A percentile compares a stretch with the other conserved stretches of the same genome.
Evolutionary conservation across 495 filamentous ascomycete species (phyloP).

Genomic region (Entonaema liquescens): DNA sequence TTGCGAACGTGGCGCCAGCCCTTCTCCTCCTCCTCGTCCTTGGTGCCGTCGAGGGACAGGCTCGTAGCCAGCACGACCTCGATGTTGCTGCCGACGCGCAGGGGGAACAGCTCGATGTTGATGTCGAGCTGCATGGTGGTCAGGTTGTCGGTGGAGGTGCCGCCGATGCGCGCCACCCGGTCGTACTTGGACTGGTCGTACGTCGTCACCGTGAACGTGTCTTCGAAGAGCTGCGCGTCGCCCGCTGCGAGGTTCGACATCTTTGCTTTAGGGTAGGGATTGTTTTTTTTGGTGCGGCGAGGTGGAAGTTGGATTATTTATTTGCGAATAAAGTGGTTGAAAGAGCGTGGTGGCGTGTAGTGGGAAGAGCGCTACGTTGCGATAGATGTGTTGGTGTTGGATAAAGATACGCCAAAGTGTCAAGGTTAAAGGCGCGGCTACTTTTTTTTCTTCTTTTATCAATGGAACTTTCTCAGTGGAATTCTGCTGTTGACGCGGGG

Average conservation of each 20-base stretch:
- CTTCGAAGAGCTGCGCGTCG: conserved; percentile 91
- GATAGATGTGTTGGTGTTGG: too few relatives aligned
- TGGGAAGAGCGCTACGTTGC: not conserved
- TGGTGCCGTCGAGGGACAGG: conserved; percentile 82
- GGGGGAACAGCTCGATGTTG: conserved; percentile 91
- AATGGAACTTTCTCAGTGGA: not conserved
- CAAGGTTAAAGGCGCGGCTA: not conserved
- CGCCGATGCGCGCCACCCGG: conserved; percentile 83
- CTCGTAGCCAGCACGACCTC: conserved; percentile 83
- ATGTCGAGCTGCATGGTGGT: conserved; percentile 87
- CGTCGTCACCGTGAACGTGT: conserved; percentile 82
- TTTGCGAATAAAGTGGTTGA: not conserved
- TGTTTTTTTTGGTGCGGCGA: not conserved
- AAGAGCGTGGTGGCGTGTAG: not conserved
- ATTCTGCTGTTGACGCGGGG: conserved; percentile 27
- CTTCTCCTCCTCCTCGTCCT: conserved; percentile 63
- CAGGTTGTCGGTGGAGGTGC: conserved; percentile 71
- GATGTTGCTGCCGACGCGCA: conserved; percentile 73
- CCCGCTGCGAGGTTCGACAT: conserved; percentile 62
- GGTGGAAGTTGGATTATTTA: not conserved
- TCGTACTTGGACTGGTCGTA: conserved; percentile 90
- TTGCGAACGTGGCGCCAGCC: conserved; percentile 83
- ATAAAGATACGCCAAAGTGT: not conserved
- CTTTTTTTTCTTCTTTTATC: conserved; percentile 5
- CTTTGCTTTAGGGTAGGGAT: not conserved